Evolutionary conservation across 305 asterid genomes (phyloP).

Genomic region (Fraxinus ornus): DNA sequence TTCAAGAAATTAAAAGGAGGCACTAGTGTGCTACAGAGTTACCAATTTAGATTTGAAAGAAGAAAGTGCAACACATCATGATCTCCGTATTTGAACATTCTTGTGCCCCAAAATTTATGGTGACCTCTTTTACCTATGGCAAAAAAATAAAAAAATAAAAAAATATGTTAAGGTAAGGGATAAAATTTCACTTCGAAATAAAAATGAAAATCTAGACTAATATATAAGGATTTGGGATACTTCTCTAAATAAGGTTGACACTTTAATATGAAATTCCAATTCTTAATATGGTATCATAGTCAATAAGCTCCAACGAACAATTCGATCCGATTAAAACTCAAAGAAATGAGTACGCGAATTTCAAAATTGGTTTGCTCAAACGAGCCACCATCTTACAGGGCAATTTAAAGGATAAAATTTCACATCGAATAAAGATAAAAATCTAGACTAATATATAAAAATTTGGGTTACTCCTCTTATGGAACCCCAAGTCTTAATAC

Average conservation of each 20-base stretch:
- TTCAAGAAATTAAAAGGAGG: slow-evolving; percentile 15
- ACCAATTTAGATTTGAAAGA: slow-evolving; percentile 97
- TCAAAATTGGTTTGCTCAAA: background rate
- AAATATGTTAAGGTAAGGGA: background rate
- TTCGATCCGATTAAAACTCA: background rate
- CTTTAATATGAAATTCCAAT: too few species aligned
- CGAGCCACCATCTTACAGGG: background rate
- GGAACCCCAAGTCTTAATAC: background rate
- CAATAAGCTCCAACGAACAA: background rate
- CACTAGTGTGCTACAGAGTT: slow-evolving; percentile 16
- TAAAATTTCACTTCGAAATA: background rate
- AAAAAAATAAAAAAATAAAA: background rate
- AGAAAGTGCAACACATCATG: slow-evolving; percentile 95
- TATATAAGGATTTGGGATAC: background rate
- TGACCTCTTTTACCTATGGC: slow-evolving; percentile 86
- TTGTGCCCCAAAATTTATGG: slow-evolving; percentile 98
- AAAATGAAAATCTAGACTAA: background rate
- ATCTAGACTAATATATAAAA: too few species aligned
- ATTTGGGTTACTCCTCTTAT: background rate
- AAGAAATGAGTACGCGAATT: background rate
- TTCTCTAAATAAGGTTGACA: background rate
- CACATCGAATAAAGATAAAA: background rate
- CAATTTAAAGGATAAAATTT: background rate
- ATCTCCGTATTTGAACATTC: slow-evolving; percentile 95
- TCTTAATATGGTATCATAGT: background rate